A percentile compares a stretch with the other conserved stretches of the same genome.
phyloP scores from a whole-genome alignment of 2,329 filamentous ascomycete species.

The Ceratocystis albifundus region DNA sequence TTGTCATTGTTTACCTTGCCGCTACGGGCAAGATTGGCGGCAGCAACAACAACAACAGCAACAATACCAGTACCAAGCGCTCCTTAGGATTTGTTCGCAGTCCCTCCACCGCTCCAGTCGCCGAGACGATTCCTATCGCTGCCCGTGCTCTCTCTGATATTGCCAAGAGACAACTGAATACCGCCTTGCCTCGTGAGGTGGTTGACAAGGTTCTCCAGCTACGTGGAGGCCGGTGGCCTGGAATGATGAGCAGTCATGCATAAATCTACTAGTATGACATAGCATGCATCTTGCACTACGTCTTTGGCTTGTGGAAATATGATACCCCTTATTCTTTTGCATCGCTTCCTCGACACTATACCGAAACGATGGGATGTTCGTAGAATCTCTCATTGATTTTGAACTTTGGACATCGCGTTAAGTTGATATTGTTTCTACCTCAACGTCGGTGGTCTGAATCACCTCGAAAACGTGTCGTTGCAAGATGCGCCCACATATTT shows the following conservation, averaged over 20 bases:
- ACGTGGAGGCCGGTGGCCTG: conserved; percentile 17
- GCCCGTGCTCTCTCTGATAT: conserved; percentile 8
- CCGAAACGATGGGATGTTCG: neutral
- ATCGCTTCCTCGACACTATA: neutral
- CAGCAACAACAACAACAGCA: conserved; percentile 29
- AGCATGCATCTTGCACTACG: neutral
- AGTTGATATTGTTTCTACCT: neutral
- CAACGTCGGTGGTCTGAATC: too few relatives aligned
- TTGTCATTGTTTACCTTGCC: conserved; percentile 39
- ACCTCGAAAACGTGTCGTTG: too few relatives aligned
- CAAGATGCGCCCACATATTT: neutral
- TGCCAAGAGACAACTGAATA: conserved; percentile 17
- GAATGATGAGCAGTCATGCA: conserved; percentile 8
- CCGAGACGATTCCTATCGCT: conserved; percentile 12
- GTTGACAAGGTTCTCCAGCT: conserved; percentile 12
- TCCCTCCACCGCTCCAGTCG: conserved; percentile 8
- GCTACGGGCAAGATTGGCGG: conserved; percentile 26
- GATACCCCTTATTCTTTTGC: conserved; percentile 1
- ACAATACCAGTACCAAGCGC: conserved; percentile 25
- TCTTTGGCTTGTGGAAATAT: neutral
- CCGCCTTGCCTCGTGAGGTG: conserved; percentile 4
- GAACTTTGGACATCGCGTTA: neutral
- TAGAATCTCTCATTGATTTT: neutral
- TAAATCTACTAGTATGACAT: neutral
- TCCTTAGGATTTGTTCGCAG: conserved; percentile 25